Conservation (phyloP, 2,329 filamentous ascomycete genomes). For the Epichloe festucae region DNA sequence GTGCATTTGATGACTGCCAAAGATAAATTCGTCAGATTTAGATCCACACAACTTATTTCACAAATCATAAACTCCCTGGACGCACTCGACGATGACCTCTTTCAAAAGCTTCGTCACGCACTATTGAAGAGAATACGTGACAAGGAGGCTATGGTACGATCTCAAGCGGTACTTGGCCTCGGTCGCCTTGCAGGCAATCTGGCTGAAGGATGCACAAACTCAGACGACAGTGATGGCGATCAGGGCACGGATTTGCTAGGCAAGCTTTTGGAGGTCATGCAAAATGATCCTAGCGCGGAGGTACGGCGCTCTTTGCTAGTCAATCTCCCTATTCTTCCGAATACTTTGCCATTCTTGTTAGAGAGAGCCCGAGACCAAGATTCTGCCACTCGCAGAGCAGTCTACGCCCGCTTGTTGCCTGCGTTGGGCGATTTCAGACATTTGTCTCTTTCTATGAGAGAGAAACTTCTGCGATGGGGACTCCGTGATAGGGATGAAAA, state of each 20-base stretch:
- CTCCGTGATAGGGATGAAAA: constrained; percentile 87
- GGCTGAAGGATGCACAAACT: constrained; percentile 55
- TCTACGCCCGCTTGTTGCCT: constrained; percentile 80
- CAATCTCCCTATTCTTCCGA: constrained; percentile 76
- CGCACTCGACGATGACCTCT: constrained; percentile 83
- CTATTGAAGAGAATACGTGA: constrained; percentile 79
- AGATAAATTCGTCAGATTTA: constrained; percentile 84
- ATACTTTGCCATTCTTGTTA: constrained; percentile 73
- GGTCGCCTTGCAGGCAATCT: constrained; percentile 70
- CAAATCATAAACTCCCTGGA: constrained; percentile 89
- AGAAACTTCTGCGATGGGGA: constrained; percentile 92
- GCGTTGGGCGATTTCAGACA: constrained; percentile 89
- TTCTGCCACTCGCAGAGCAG: constrained; percentile 64
- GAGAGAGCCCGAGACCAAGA: constrained; percentile 88
- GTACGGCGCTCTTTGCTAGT: constrained; percentile 78
- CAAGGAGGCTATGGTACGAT: constrained; percentile 83
- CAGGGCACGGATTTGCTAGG: constrained; percentile 58
- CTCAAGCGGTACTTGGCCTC: constrained; percentile 86
- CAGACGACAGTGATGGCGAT: constrained; percentile 54
- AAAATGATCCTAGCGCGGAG: constrained; percentile 89
- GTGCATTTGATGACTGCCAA: constrained; percentile 71
- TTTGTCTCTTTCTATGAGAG: constrained; percentile 82
- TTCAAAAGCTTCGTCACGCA: constrained; percentile 65
- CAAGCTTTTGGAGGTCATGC: constrained; percentile 75
- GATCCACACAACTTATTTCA: constrained; percentile 78